These are phyloP conservation scores for Apiospora phragmitis DNA, from an alignment of 2,329 filamentous ascomycete genomes.

Conservation along the genomic window DNA sequence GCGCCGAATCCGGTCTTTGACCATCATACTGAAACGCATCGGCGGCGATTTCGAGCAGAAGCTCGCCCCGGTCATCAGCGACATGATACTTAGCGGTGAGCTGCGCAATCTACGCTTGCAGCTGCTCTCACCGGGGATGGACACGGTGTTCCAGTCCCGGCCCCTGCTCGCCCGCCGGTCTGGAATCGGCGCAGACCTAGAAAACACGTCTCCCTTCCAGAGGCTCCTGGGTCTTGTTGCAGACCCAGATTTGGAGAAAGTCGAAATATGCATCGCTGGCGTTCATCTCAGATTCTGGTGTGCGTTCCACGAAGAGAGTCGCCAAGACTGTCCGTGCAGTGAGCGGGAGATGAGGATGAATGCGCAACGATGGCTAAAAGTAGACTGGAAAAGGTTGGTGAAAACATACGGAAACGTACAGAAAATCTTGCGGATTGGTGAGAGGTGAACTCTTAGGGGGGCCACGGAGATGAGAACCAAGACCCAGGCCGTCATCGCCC, in stretches of 20 bases:
- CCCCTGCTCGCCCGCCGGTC: background rate
- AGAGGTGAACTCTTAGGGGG: background rate
- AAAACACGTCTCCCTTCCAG: slow-evolving; percentile 26
- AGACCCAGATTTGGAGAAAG: slow-evolving; percentile 45
- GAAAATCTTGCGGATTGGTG: background rate
- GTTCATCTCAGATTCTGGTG: slow-evolving; percentile 42
- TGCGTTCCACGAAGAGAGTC: slow-evolving; percentile 35
- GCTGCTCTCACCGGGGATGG: slow-evolving; percentile 22
- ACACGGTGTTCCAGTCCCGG: background rate
- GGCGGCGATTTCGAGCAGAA: slow-evolving; percentile 31
- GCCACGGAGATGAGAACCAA: background rate
- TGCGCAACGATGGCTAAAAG: slow-evolving; percentile 10
- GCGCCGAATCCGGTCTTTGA: slow-evolving; percentile 28
- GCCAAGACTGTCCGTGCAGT: background rate
- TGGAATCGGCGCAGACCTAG: background rate
- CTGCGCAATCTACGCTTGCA: slow-evolving; percentile 26
- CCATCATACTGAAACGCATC: slow-evolving; percentile 27
- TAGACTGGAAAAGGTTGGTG: slow-evolving; percentile 15
- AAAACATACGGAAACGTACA: slow-evolving; percentile 5
- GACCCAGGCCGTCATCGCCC: background rate
- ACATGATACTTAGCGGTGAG: slow-evolving; percentile 31
- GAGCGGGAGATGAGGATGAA: background rate
- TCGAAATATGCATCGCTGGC: slow-evolving; percentile 37
- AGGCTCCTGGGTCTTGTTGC: slow-evolving; percentile 42
- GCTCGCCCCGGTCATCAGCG: slow-evolving; percentile 28